phyloP scores from a whole-genome alignment of 208 protist genomes.

The Crithidia sp. region DNA sequence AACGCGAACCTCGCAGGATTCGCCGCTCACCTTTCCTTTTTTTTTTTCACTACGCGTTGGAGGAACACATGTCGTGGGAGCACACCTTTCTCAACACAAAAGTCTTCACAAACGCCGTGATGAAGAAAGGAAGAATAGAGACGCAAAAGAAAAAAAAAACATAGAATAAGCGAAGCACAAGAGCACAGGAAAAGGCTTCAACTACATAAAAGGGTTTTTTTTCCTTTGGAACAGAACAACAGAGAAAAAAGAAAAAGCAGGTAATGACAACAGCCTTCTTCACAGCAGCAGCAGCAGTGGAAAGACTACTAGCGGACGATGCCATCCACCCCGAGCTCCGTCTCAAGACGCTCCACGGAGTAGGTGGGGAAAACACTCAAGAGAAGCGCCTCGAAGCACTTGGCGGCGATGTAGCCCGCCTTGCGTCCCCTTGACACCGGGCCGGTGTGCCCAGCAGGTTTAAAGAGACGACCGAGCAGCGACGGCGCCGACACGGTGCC shows the following conservation, averaged over 20 bases:
- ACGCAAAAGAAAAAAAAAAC: not conserved
- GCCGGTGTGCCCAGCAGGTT: constrained; percentile 6
- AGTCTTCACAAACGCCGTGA: too few relatives aligned
- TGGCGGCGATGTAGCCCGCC: constrained; percentile 55
- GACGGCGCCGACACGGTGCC: constrained; percentile 15
- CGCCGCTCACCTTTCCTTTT: too few relatives aligned
- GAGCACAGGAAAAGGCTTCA: not conserved
- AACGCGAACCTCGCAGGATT: too few relatives aligned
- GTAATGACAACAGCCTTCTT: not conserved
- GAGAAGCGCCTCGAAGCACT: constrained; percentile 70
- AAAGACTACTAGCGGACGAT: constrained; percentile 39
- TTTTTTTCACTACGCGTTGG: too few relatives aligned
- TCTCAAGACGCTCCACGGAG: constrained; percentile 62
- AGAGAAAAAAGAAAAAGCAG: not conserved
- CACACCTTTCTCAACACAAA: too few relatives aligned
- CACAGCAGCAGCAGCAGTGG: not conserved
- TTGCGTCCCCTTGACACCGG: constrained; percentile 32
- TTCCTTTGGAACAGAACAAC: too few relatives aligned
- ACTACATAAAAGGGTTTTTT: too few relatives aligned
- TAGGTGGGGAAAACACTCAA: constrained; percentile 75
- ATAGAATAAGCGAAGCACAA: not conserved
- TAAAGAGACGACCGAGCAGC: constrained; percentile 28
- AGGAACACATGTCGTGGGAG: too few relatives aligned
- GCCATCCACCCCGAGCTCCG: constrained; percentile 62
- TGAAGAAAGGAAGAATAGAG: too few relatives aligned